Conservation (phyloP, 2,329 filamentous ascomycete species). For the Sarocladium oryzae region DNA sequence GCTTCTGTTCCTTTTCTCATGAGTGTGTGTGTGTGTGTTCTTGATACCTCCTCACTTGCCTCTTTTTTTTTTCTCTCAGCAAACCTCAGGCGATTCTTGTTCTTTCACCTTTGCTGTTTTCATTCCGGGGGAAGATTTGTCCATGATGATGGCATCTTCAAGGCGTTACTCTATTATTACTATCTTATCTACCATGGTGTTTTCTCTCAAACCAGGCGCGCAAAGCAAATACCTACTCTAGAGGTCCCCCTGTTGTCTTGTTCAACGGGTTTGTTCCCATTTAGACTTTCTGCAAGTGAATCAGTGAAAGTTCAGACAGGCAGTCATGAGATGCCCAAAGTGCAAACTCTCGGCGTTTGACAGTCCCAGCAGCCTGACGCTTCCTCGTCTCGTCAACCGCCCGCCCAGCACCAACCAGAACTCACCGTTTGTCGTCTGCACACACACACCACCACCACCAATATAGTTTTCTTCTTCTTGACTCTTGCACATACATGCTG, state of each 20-base stretch:
- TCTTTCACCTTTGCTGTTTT: background rate
- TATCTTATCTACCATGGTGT: background rate
- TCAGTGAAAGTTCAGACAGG: too few relatives aligned
- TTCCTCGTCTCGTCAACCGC: slow-evolving; percentile 3
- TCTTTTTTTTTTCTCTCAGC: background rate
- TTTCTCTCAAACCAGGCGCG: background rate
- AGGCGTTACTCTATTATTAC: background rate
- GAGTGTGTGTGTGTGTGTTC: background rate
- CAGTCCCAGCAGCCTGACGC: background rate
- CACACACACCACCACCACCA: too few relatives aligned
- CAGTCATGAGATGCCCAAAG: background rate
- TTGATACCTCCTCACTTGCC: background rate
- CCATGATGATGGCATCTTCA: slow-evolving; percentile 5
- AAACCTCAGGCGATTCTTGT: too few relatives aligned
- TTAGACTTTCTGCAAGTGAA: too few relatives aligned
- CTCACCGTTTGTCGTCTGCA: too few relatives aligned
- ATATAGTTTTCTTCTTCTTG: too few relatives aligned
- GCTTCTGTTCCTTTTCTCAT: background rate
- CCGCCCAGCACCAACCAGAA: background rate
- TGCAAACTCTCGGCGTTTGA: background rate
- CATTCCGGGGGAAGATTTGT: background rate
- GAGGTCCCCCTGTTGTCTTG: too few relatives aligned
- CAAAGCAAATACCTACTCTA: too few relatives aligned
- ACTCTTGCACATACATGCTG: too few relatives aligned
- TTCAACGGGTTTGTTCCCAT: too few relatives aligned